Evolutionary conservation across 129 eudicot species (phyloP).

Genomic region (Tanacetum coccineum): DNA sequence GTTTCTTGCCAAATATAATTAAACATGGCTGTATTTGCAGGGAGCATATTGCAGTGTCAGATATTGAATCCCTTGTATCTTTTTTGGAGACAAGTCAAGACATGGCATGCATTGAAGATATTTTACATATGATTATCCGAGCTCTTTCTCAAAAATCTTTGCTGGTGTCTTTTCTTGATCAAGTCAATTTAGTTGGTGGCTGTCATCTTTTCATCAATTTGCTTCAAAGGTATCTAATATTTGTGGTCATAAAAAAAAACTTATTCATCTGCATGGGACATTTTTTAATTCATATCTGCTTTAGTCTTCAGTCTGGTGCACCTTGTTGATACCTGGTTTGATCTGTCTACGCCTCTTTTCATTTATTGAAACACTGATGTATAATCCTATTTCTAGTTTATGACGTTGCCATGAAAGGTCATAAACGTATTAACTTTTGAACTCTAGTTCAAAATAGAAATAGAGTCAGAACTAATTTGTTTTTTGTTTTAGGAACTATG

Average conservation of each 20-base stretch:
- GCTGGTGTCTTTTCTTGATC: slow-evolving; percentile 82
- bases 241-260: slow-evolving; percentile 14
- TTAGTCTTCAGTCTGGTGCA: neutral
- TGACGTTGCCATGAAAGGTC: slow-evolving; percentile 3
- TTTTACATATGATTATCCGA: slow-evolving; percentile 86
- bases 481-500: slow-evolving; percentile 56
- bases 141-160: slow-evolving; percentile 82
- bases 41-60: slow-evolving; percentile 68
- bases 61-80: slow-evolving; percentile 78
- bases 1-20: neutral
- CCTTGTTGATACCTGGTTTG: neutral
- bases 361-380: neutral
- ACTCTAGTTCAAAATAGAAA: slow-evolving; percentile 11
- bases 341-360: neutral
- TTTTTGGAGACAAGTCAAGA: slow-evolving; percentile 86
- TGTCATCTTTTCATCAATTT: slow-evolving; percentile 92
- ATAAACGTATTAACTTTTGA: slow-evolving; percentile 1
- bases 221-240: slow-evolving; percentile 59
- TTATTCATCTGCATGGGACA: neutral
- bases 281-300: slow-evolving; percentile 10
- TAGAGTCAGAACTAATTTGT: neutral
- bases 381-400: neutral
- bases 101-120: slow-evolving; percentile 90
- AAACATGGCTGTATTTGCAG: slow-evolving; percentile 36
- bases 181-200: slow-evolving; percentile 74